Conservation (phyloP, 1,284 basidiomycete species). For the Tilletia walkeri region DNA sequence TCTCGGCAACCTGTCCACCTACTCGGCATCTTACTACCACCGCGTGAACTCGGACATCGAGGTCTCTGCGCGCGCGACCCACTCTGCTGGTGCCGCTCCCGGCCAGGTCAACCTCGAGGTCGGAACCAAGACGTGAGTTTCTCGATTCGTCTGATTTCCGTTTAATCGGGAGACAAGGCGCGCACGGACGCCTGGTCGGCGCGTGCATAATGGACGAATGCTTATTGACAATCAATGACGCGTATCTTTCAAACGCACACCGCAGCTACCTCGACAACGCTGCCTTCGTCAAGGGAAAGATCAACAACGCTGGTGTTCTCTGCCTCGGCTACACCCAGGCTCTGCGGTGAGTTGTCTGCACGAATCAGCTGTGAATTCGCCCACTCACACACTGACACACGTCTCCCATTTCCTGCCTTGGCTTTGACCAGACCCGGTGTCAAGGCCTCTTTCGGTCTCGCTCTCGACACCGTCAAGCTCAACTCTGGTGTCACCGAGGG, state of each 20-base stretch:
- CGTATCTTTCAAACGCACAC: not conserved
- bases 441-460: constrained; percentile 79
- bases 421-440: constrained; percentile 69
- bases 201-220: too few species aligned
- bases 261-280: constrained; percentile 78
- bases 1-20: constrained; percentile 89
- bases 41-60: constrained; percentile 90
- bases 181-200: not conserved
- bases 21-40: constrained; percentile 98
- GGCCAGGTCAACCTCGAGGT: constrained; percentile 89
- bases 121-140: constrained; percentile 76
- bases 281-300: constrained; percentile 96
- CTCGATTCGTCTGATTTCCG: not conserved
- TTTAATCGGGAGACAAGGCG: too few species aligned
- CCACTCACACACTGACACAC: not conserved
- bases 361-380: not conserved
- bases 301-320: constrained; percentile 92
- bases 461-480: constrained; percentile 55
- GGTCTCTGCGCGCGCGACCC: constrained; percentile 84
- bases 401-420: not conserved
- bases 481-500: constrained; percentile 33
- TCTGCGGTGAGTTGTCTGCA: constrained; percentile 62
- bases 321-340: constrained; percentile 87
- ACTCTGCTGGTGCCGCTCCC: constrained; percentile 81
- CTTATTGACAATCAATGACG: too few species aligned